A percentile compares a stretch with the other conserved stretches of the same genome.
Conservation (phyloP, 73 alveolate genomes). For the Paramecium caudatum region DNA sequence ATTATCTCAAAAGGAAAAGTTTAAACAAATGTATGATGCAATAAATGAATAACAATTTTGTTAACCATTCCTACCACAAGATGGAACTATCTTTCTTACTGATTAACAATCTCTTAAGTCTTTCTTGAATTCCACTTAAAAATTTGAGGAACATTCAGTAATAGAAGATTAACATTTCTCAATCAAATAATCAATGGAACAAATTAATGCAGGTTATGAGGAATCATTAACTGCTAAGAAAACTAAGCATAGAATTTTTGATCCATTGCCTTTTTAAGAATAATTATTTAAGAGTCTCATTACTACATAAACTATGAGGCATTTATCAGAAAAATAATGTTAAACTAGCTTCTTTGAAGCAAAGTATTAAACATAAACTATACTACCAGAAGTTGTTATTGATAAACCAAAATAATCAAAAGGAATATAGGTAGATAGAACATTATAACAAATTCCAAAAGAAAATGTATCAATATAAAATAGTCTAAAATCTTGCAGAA, state of each 20-base stretch:
- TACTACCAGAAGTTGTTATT: too few relatives aligned
- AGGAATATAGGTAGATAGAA: neutral
- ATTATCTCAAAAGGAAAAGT: neutral
- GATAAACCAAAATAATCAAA: neutral
- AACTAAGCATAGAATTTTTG: neutral
- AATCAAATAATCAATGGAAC: neutral
- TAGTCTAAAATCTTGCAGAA: neutral
- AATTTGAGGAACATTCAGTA: neutral
- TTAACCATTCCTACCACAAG: constrained; percentile 3
- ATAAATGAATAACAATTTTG: constrained; percentile 1
- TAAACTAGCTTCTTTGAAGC: neutral
- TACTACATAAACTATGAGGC: neutral
- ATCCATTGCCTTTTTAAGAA: neutral
- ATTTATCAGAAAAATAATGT: neutral
- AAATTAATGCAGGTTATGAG: neutral
- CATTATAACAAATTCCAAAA: neutral
- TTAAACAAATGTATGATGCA: neutral
- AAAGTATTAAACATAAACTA: neutral
- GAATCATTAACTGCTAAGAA: constrained; percentile 14
- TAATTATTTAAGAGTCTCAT: neutral
- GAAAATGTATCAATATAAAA: neutral
- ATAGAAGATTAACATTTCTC: neutral
- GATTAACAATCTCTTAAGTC: constrained; percentile 14
- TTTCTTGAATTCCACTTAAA: constrained; percentile 27
- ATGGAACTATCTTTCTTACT: constrained; percentile 34